phyloP scores from a whole-genome alignment of 352 stramenopile species.

The Globisporangium perplexum region DNA sequence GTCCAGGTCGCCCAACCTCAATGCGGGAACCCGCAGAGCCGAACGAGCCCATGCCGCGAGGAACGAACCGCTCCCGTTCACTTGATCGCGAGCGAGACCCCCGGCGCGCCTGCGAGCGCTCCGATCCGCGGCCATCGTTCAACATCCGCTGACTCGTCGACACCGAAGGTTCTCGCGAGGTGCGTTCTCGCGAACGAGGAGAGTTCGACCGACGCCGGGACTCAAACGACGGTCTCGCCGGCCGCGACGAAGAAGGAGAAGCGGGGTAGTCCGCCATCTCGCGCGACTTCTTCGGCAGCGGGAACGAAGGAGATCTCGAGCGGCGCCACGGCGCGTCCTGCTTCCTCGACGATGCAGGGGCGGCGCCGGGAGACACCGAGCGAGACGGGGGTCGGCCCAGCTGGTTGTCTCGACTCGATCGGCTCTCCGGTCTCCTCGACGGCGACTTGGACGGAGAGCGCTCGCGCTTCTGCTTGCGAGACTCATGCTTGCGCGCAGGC shows the following conservation, averaged over 20 bases:
- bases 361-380: background rate
- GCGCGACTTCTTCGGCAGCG: background rate
- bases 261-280: background rate
- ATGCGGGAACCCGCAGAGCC: background rate
- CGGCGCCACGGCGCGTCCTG: background rate
- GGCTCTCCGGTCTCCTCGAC: background rate
- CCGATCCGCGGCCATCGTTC: background rate
- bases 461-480: background rate
- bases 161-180: background rate
- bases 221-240: background rate
- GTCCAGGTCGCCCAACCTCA: background rate
- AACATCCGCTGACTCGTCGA: background rate
- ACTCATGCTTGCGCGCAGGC: background rate
- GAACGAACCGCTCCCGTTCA: constrained; percentile 2
- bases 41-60: constrained; percentile 9
- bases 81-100: constrained; percentile 11
- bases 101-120: background rate
- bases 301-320: constrained; percentile 1
- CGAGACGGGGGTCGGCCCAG: background rate
- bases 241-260: background rate
- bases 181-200: constrained; percentile 1
- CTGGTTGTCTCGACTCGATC: background rate
- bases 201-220: constrained; percentile 8
- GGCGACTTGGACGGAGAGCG: background rate
- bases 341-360: background rate